Conservation (phyloP, 2,329 filamentous ascomycete species). For the Fonsecaea pedrosoi region DNA sequence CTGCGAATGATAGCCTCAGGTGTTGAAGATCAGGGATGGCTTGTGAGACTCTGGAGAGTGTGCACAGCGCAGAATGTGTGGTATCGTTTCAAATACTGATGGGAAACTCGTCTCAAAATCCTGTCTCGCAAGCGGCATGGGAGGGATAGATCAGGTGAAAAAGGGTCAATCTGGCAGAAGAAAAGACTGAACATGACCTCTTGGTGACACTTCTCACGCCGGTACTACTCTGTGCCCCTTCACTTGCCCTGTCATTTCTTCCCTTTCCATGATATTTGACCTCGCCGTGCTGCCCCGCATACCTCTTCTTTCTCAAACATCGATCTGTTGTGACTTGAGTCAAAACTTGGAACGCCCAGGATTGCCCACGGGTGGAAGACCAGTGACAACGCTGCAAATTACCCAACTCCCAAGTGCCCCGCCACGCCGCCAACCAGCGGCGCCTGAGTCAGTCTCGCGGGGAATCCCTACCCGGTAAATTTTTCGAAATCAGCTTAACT, state of each 20-base stretch:
- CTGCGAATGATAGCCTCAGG: not conserved
- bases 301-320: not conserved
- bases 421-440: slow-evolving; percentile 9
- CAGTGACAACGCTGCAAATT: not conserved
- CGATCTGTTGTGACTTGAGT: not conserved
- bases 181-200: slow-evolving; percentile 4
- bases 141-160: slow-evolving; percentile 7
- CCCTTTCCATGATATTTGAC: not conserved
- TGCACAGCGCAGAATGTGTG: slow-evolving; percentile 14
- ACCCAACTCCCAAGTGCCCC: not conserved
- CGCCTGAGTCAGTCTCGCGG: slow-evolving; percentile 7
- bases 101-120: slow-evolving; percentile 5
- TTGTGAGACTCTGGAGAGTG: slow-evolving; percentile 13
- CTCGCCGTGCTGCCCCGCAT: not conserved
- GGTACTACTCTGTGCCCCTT: not conserved
- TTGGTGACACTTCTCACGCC: not conserved
- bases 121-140: slow-evolving; percentile 14
- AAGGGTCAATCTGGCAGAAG: slow-evolving; percentile 13
- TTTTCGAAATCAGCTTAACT: slow-evolving; percentile 18
- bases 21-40: not conserved
- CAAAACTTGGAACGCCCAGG: too few relatives aligned
- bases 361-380: not conserved
- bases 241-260: too few relatives aligned
- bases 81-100: slow-evolving; percentile 26
- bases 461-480: slow-evolving; percentile 15